These are phyloP conservation scores for Peronosclerospora sorghi DNA, from an alignment of 352 stramenopile genomes.

Conservation along the genomic window DNA sequence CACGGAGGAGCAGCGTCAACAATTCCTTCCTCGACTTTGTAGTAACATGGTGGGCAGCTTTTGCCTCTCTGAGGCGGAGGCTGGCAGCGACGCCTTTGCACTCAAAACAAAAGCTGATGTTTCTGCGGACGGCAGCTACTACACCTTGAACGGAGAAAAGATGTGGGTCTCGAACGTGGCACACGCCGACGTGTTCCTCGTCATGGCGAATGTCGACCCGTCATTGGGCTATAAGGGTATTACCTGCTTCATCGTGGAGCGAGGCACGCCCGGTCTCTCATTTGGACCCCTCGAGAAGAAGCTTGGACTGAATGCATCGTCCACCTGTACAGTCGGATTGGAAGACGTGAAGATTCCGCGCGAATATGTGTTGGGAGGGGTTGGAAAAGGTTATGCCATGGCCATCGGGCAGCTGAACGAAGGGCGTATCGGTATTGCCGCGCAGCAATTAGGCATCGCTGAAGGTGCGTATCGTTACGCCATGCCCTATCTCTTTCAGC, in stretches of 20 bases:
- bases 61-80: constrained; percentile 87
- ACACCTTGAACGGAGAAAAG: constrained; percentile 89
- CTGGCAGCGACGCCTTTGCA: constrained; percentile 92
- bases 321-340: constrained; percentile 87
- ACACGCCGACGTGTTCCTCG: constrained; percentile 87
- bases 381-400: constrained; percentile 87
- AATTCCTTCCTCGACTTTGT: constrained; percentile 67
- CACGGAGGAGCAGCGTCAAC: constrained; percentile 61
- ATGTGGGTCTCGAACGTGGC: constrained; percentile 93
- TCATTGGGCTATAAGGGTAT: constrained; percentile 90
- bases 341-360: constrained; percentile 85
- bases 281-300: constrained; percentile 90
- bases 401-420: constrained; percentile 92
- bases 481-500: constrained; percentile 89
- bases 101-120: constrained; percentile 85
- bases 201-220: constrained; percentile 88
- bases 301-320: constrained; percentile 89
- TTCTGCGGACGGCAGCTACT: constrained; percentile 84
- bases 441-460: constrained; percentile 90
- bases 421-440: constrained; percentile 89
- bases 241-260: constrained; percentile 92
- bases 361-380: constrained; percentile 83
- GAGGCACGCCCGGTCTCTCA: constrained; percentile 71
- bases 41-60: constrained; percentile 85
- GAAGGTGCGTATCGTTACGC: constrained; percentile 87